Conservation (phyloP, 1,284 basidiomycete genomes). For the Leucoagaricus sp. region DNA sequence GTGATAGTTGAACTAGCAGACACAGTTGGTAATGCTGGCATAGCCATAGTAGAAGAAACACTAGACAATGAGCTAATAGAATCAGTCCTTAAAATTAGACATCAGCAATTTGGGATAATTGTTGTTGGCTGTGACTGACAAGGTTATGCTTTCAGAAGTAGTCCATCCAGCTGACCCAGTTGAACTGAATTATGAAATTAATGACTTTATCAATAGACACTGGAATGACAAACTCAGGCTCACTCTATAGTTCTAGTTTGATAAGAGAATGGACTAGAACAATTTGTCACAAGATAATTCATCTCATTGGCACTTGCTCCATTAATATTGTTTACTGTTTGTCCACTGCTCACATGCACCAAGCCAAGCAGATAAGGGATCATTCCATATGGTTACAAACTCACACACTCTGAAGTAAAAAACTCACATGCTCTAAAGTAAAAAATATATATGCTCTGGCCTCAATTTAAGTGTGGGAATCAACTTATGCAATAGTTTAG, state of each 20-base stretch:
- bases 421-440: too few relatives aligned
- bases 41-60: conserved; percentile 11
- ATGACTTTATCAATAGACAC: not conserved
- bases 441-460: too few relatives aligned
- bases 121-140: conserved; percentile 1
- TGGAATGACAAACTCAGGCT: not conserved
- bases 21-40: conserved; percentile 8
- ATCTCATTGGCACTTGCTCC: too few relatives aligned
- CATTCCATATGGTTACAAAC: too few relatives aligned
- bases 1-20: not conserved
- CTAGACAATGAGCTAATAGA: conserved; percentile 17
- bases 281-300: too few relatives aligned
- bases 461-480: too few relatives aligned
- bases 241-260: not conserved
- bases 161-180: conserved; percentile 14
- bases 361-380: too few relatives aligned
- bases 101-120: not conserved
- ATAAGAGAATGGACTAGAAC: not conserved
- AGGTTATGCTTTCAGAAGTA: not conserved
- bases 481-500: too few relatives aligned
- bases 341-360: too few relatives aligned
- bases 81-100: conserved; percentile 12
- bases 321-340: too few relatives aligned
- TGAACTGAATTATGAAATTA: not conserved
- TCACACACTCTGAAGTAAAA: too few relatives aligned